Base-by-base conservation (phyloP, 2,329 filamentous ascomycete genomes). In the Paraphoma sp. region DNA sequence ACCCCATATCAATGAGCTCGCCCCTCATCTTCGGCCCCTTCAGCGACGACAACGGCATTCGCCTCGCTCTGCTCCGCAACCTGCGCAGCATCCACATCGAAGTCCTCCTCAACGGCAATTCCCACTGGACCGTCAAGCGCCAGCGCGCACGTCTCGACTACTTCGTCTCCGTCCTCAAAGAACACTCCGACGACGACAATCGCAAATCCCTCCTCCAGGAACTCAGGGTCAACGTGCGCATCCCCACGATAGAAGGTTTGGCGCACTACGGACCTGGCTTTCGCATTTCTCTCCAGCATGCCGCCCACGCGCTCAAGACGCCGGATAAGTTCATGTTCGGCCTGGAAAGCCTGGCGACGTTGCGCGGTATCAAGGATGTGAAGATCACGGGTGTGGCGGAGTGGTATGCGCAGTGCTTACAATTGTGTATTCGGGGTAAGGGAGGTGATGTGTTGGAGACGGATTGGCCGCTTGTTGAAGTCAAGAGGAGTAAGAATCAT, bases 361-460 rank as follows among this genome's bases (percentile, higher is more conserved):
- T 70, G 6, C 51, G 52, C 3, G 64, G 65, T 23, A 62, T 71
- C 45, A 56, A 57, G 31, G 23, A 64, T 6, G 64, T 69, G 4
- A 14, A 51, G 9, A 43, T 64, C n/a, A 47, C 12, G 7, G 63
- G 64, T 3, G 17, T 68, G 9, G 57, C 57, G 6, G 59, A 65
- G 0, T 71, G 65, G 68, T 69, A 62, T 36, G 53, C 51, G 6
- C 30, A 51, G 45, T 70, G 67, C 18, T 33, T 72, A 38, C 51
- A 66, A 48, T 33, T 62, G 18, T 62, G 56, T 28, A 64, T 72
- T 18, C 55, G 58, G 33, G 67, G 68, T 28, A 54, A 60, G 18
- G 64, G 67, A 4, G 64, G 67, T 10, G 53, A 62, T 4, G 46
- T 68, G 7, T 16, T 48, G 40, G 30, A 57, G 42, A 49, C 54